Conservation (phyloP, 805 yeast species). For the Spathaspora gorwiae region DNA sequence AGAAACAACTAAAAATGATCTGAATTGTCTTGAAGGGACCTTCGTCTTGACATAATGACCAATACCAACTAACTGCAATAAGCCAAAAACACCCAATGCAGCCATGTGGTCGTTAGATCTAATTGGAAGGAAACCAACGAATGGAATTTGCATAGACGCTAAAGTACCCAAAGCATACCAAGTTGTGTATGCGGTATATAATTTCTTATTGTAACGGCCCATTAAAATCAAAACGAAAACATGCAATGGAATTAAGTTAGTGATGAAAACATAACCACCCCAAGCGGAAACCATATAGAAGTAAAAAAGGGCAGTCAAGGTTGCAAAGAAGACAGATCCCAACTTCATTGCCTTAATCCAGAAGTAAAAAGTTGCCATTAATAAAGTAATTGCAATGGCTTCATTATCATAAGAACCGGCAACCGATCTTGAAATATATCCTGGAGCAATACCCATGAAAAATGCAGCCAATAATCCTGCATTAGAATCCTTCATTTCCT, state of each 20-base stretch:
- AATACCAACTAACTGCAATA: constrained; percentile 83
- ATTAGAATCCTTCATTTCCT: constrained; percentile 82
- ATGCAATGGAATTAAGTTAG: constrained; percentile 94
- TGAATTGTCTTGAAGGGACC: constrained; percentile 71
- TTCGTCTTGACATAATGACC: constrained; percentile 76
- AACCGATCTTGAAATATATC: constrained; percentile 95
- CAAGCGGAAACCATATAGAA: constrained; percentile 99
- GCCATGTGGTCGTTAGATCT: constrained; percentile 98
- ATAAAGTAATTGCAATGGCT: constrained; percentile 93
- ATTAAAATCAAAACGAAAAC: constrained; percentile 83
- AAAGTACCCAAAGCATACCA: constrained; percentile 98
- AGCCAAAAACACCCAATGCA: constrained; percentile 94
- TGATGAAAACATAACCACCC: constrained; percentile 99
- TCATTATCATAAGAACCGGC: constrained; percentile 99
- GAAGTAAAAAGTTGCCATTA: constrained; percentile 91
- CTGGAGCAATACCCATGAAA: constrained; percentile 97
- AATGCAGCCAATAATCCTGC: constrained; percentile 92
- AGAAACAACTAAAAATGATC: constrained; percentile 58
- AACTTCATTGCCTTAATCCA: constrained; percentile 94
- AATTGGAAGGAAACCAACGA: constrained; percentile 95
- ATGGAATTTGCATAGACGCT: constrained; percentile 98
- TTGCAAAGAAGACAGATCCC: constrained; percentile 82
- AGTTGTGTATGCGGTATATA: constrained; percentile 88
- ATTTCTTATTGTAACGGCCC: constrained; percentile 85
- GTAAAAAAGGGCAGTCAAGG: constrained; percentile 80